Evolutionary conservation across 768 basidiomycete genomes (phyloP).

Genomic region (Suillus variegatus): DNA sequence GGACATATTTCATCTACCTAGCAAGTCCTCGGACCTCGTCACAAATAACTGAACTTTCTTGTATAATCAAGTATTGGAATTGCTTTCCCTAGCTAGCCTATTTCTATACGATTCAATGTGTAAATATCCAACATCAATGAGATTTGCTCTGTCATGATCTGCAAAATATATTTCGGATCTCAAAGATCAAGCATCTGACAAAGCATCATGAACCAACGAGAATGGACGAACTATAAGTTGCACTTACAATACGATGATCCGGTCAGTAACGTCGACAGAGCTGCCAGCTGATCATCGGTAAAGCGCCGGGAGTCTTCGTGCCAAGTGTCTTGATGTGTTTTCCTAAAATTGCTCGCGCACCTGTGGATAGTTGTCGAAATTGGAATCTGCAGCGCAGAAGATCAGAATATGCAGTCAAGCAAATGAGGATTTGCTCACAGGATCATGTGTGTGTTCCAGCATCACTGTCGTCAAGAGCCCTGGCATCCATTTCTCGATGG

Average conservation of each 20-base stretch:
- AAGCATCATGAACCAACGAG: slow-evolving; percentile 8
- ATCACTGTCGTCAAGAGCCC: slow-evolving; percentile 76
- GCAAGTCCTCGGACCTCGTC: slow-evolving; percentile 1
- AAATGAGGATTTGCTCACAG: slow-evolving; percentile 40
- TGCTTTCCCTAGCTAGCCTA: background rate
- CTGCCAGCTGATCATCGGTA: slow-evolving; percentile 79
- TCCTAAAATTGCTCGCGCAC: slow-evolving; percentile 79
- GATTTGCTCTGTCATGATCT: slow-evolving; percentile 3
- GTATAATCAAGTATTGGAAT: background rate
- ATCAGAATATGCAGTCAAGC: slow-evolving; percentile 13
- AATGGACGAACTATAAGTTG: slow-evolving; percentile 13
- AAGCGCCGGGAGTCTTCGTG: slow-evolving; percentile 87
- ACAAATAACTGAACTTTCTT: background rate
- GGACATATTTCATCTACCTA: background rate
- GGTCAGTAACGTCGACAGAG: slow-evolving; percentile 80
- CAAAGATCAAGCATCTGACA: slow-evolving; percentile 10
- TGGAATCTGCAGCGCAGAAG: slow-evolving; percentile 52
- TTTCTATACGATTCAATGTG: background rate
- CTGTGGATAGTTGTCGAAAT: slow-evolving; percentile 83
- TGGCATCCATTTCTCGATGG: slow-evolving; percentile 90
- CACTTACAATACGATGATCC: slow-evolving; percentile 82
- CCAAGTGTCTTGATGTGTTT: slow-evolving; percentile 88
- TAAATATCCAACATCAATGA: background rate
- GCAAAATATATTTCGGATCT: background rate
- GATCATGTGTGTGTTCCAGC: slow-evolving; percentile 85